Conservation (phyloP, 2,329 filamentous ascomycete species). For the Coniella vitis region DNA sequence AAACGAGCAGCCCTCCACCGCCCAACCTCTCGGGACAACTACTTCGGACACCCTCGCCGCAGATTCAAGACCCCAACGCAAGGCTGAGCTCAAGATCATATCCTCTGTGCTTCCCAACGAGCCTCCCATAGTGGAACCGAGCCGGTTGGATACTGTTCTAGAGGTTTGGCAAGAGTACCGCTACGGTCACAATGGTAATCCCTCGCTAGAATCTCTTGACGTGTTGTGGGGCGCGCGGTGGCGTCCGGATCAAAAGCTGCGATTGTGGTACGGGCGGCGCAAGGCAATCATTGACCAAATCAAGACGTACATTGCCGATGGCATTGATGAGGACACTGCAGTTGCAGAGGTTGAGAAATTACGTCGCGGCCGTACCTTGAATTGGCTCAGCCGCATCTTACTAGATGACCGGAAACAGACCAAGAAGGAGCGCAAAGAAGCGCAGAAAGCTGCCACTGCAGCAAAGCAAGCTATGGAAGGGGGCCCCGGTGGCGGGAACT, state of each 20-base stretch:
- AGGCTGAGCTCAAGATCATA: conserved; percentile 10
- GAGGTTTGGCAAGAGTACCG: conserved; percentile 32
- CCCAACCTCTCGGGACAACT: neutral
- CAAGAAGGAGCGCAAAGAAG: conserved; percentile 17
- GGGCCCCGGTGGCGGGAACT: neutral
- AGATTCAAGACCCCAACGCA: neutral
- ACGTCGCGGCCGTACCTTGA: conserved; percentile 29
- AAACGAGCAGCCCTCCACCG: neutral
- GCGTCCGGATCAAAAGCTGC: conserved; percentile 30
- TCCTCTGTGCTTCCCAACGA: conserved; percentile 16
- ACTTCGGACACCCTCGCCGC: neutral
- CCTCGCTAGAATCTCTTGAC: conserved; percentile 29
- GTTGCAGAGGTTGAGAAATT: conserved; percentile 30
- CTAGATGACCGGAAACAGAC: conserved; percentile 29
- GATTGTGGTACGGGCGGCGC: conserved; percentile 32
- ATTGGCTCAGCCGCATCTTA: conserved; percentile 30
- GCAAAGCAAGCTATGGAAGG: conserved; percentile 11
- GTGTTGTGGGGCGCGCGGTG: conserved; percentile 29
- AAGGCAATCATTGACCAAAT: conserved; percentile 35
- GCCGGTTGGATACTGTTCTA: conserved; percentile 28
- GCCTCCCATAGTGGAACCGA: conserved; percentile 28
- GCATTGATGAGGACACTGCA: conserved; percentile 28
- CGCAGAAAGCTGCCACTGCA: conserved; percentile 16
- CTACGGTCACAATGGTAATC: conserved; percentile 29
- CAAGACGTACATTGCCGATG: conserved; percentile 29